These are phyloP conservation scores for Collybiopsis confluens DNA, from an alignment of 768 basidiomycete species.

Conservation along the genomic window DNA sequence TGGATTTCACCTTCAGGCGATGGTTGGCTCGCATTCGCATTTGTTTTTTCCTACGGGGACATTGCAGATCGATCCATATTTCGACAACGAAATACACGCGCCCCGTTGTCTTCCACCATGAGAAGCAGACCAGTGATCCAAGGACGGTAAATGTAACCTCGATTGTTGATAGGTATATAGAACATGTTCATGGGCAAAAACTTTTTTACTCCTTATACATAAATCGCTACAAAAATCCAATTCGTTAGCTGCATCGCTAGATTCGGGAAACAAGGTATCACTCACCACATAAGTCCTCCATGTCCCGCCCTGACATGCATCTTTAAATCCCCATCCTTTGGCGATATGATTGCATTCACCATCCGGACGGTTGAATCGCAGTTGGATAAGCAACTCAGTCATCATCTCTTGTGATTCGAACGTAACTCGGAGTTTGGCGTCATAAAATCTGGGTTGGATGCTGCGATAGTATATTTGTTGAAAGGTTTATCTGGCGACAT, in stretches of 20 bases:
- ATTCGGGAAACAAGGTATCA: slow-evolving; percentile 5
- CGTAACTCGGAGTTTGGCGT: slow-evolving; percentile 67
- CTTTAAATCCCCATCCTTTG: slow-evolving; percentile 86
- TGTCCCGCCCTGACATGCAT: slow-evolving; percentile 77
- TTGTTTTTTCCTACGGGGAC: background rate
- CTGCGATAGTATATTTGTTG: slow-evolving; percentile 50
- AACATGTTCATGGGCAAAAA: slow-evolving; percentile 93
- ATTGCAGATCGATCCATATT: background rate
- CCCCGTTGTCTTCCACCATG: background rate
- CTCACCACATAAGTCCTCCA: slow-evolving; percentile 77
- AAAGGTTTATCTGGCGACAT: slow-evolving; percentile 57
- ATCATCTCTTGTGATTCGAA: slow-evolving; percentile 94
- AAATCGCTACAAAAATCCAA: slow-evolving; percentile 58
- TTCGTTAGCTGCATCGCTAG: background rate
- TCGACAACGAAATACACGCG: background rate
- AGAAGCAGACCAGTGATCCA: slow-evolving; percentile 37
- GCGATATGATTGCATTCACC: slow-evolving; percentile 78
- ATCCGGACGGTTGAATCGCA: slow-evolving; percentile 94
- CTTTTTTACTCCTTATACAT: slow-evolving; percentile 86
- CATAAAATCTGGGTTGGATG: slow-evolving; percentile 49
- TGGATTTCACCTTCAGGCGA: slow-evolving; percentile 68
- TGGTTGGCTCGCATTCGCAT: slow-evolving; percentile 23
- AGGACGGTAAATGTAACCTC: slow-evolving; percentile 73
- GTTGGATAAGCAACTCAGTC: slow-evolving; percentile 87
- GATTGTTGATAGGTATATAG: slow-evolving; percentile 69